Evolutionary conservation across 257 asterid genomes (phyloP).

Genomic region (Schizonepeta tenuifolia): DNA sequence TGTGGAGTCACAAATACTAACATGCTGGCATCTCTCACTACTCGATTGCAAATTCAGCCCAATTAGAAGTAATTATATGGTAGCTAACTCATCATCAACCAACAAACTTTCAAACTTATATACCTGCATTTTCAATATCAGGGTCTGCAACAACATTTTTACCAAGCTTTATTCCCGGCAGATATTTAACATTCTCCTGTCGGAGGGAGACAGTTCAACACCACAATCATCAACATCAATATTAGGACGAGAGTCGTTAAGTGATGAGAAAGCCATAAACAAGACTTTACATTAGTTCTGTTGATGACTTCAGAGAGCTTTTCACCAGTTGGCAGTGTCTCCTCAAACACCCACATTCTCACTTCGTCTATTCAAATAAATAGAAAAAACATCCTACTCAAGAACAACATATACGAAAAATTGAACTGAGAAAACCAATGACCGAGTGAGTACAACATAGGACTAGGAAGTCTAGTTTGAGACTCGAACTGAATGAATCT

Average conservation of each 20-base stretch:
- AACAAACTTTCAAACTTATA: neutral
- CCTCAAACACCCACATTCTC: slow-evolving; percentile 91
- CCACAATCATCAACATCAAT: neutral
- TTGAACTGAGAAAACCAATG: neutral
- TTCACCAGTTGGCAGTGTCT: slow-evolving; percentile 63
- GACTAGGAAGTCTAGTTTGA: neutral
- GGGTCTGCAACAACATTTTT: slow-evolving; percentile 85
- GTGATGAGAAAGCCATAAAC: slow-evolving; percentile 13
- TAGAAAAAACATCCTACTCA: neutral
- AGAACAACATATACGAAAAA: neutral
- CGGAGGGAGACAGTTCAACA: neutral
- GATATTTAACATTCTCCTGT: slow-evolving; percentile 92
- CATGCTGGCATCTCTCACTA: slow-evolving; percentile 82
- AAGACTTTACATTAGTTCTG: slow-evolving; percentile 52
- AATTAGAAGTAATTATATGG: slow-evolving; percentile 24
- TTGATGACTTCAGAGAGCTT: slow-evolving; percentile 77
- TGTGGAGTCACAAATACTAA: slow-evolving; percentile 96
- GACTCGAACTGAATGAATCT: neutral
- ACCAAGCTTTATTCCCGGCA: slow-evolving; percentile 83
- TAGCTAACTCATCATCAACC: neutral
- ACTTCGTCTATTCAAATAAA: slow-evolving; percentile 61
- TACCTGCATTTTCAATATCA: slow-evolving; percentile 78
- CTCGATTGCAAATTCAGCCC: slow-evolving; percentile 19
- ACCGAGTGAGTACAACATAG: neutral
- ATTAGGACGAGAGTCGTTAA: neutral